These are phyloP conservation scores for Pezicula carpinea DNA, from an alignment of 2,329 filamentous ascomycete species.

Conservation along the genomic window DNA sequence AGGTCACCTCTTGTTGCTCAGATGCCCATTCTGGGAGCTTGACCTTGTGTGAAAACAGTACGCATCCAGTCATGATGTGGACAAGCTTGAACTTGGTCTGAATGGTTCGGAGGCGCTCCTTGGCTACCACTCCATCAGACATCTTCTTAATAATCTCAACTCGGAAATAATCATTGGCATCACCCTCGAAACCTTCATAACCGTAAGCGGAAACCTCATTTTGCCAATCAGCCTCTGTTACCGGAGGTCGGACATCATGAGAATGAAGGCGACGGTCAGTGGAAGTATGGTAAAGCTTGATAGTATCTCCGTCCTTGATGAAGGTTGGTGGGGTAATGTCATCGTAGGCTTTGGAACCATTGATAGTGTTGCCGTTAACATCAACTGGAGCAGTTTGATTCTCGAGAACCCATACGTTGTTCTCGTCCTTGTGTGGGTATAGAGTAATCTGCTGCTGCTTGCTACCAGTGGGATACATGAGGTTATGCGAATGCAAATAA, in stretches of 20 bases:
- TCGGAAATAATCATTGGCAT: slow-evolving; percentile 94
- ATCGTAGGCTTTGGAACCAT: slow-evolving; percentile 83
- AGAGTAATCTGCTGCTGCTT: slow-evolving; percentile 98
- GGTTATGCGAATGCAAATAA: slow-evolving; percentile 91
- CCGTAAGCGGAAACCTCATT: slow-evolving; percentile 96
- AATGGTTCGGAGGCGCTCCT: slow-evolving; percentile 84
- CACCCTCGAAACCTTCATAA: slow-evolving; percentile 92
- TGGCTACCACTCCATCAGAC: slow-evolving; percentile 73
- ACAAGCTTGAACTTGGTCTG: slow-evolving; percentile 95
- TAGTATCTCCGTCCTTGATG: slow-evolving; percentile 73
- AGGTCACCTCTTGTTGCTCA: slow-evolving; percentile 99
- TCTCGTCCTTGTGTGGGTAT: slow-evolving; percentile 98
- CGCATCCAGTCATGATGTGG: slow-evolving; percentile 95
- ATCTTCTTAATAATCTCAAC: slow-evolving; percentile 90
- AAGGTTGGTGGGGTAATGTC: slow-evolving; percentile 57
- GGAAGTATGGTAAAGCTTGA: slow-evolving; percentile 78
- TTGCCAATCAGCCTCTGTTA: slow-evolving; percentile 89
- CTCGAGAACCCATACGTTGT: slow-evolving; percentile 91
- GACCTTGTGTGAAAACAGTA: slow-evolving; percentile 96
- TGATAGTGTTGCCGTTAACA: slow-evolving; percentile 68
- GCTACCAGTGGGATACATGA: slow-evolving; percentile 97
- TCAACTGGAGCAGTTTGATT: slow-evolving; percentile 91
- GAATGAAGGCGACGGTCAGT: slow-evolving; percentile 92
- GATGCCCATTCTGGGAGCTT: slow-evolving; percentile 98
- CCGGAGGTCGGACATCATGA: slow-evolving; percentile 83